Conservation (phyloP, 169 alveolate genomes). For the Cytauxzoon felis region DNA sequence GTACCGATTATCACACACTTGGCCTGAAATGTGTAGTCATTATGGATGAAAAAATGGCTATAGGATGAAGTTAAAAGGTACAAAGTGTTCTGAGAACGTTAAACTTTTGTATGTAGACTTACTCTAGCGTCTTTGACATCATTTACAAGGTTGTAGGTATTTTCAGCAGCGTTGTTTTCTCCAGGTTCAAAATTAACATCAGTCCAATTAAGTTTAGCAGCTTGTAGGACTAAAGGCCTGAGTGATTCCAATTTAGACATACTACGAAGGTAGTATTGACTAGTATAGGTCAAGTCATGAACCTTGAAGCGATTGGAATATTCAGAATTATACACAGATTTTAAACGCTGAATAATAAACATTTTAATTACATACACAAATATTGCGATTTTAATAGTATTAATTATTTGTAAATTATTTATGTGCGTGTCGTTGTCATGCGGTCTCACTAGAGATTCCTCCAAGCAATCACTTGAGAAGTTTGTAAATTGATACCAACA, state of each 20-base stretch:
- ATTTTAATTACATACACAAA: too few relatives aligned
- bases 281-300: constrained; percentile 37
- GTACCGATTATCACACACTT: constrained; percentile 52
- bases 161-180: not conserved
- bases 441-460: too few relatives aligned
- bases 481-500: constrained; percentile 30
- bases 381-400: too few relatives aligned
- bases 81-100: too few relatives aligned
- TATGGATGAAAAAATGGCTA: not conserved
- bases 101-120: too few relatives aligned
- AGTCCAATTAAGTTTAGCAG: constrained; percentile 31
- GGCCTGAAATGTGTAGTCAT: constrained; percentile 15
- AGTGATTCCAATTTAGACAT: constrained; percentile 39
- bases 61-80: too few relatives aligned
- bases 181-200: not conserved
- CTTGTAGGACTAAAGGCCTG: constrained; percentile 21
- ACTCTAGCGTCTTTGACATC: constrained; percentile 57
- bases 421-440: too few relatives aligned
- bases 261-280: constrained; percentile 51
- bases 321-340: constrained; percentile 7
- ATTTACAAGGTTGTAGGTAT: constrained; percentile 21
- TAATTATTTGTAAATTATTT: too few relatives aligned
- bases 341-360: constrained; percentile 13
- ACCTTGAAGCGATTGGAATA: constrained; percentile 40
- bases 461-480: not conserved